Evolutionary conservation across 768 basidiomycete genomes (phyloP), one percentile per base, ranked within the genome.

Genomic region (Psilocybe subaeruginosa): DNA sequence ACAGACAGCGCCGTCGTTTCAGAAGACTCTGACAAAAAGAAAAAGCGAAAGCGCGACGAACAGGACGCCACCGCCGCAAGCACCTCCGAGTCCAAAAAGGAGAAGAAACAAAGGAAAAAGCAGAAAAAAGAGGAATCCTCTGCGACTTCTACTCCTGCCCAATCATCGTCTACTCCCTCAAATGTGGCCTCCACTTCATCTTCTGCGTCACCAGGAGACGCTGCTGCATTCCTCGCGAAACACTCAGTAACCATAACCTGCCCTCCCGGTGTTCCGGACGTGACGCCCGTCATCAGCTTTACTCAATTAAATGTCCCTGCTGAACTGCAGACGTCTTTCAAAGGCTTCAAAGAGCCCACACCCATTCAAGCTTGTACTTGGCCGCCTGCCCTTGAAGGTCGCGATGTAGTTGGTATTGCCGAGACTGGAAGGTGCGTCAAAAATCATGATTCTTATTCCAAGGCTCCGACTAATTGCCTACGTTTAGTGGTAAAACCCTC

Each of bases 341-440:
- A 78, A 51, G 79, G 78, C 7, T 99, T 95, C 78, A 85, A 87
- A 64, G 86, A 90, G 64, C 97, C 97, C 4, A 97, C 96, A 0
- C 96, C 97, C 0, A 95, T 99, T 56, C 97, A 99, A 72, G 90
- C 94, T 5, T 97, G 93, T 67, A 86, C 95, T 11, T 99, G 96
- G 96, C 94, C 96, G 2, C 87, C 92, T 35, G 87, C 92, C 5
- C 78, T 99, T 27, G 79, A 83, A 23, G 91, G 91, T 0, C 80
- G 80, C n/a, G 93, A 99, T 72, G 92, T 97, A 0, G 89, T 99
- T 31, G 97, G 97, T 52, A 93, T 99, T 62, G 96, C 97, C 6
- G 96, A 99, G 79, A 99, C 97, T 2, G 97, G 97, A 67, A 92
- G 88, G 89, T 86, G 63, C 37, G 77, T 61, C 54, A 17, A 27